Conservation (phyloP, 177 flowering plant species). For the Telopea speciosissima region DNA sequence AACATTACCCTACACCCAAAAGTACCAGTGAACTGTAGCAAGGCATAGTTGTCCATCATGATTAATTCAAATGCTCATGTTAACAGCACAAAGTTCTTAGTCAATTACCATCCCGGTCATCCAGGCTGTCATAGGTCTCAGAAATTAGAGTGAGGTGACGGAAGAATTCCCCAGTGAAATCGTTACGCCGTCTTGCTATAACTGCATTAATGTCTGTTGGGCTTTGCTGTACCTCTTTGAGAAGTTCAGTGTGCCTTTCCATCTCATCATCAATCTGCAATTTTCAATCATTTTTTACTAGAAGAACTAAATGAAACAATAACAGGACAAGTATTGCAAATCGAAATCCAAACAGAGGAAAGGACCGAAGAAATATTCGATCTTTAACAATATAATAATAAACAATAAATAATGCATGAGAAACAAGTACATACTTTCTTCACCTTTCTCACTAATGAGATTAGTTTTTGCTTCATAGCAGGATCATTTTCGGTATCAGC, state of each 20-base stretch:
- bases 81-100: neutral
- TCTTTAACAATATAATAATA: neutral
- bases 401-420: neutral
- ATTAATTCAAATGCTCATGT: neutral
- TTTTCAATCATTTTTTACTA: conserved; percentile 23
- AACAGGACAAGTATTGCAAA: neutral
- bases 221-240: conserved; percentile 67
- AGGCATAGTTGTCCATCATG: neutral
- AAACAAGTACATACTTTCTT: conserved; percentile 50
- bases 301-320: neutral
- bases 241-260: conserved; percentile 63
- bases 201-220: conserved; percentile 77
- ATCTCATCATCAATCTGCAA: conserved; percentile 93
- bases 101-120: conserved; percentile 82
- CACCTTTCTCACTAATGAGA: conserved; percentile 44
- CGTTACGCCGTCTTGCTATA: conserved; percentile 63
- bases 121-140: conserved; percentile 64
- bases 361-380: neutral
- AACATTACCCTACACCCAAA: neutral
- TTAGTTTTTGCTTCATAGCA: conserved; percentile 43
- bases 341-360: neutral
- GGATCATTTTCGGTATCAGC: conserved; percentile 58
- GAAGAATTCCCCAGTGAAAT: conserved; percentile 79
- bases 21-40: neutral
- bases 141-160: conserved; percentile 59